Evolutionary conservation across 495 filamentous ascomycete species (phyloP), one percentile per base, ranked within the genome.

Genomic region (Podospora australis): DNA sequence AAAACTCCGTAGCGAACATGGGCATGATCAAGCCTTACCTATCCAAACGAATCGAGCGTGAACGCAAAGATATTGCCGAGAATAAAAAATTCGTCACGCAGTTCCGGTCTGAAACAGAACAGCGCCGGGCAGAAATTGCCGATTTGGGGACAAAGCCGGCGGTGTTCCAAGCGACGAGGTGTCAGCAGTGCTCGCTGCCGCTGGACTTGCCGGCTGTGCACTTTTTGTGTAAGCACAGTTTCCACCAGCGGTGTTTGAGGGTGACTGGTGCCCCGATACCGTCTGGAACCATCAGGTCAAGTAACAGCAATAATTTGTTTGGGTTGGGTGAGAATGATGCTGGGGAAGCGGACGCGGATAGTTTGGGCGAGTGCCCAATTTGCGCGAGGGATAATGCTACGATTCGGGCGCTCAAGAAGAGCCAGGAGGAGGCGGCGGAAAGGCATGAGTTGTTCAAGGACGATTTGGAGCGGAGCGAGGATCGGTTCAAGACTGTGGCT

Each of bases 21-120:
- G 92, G 94, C 25, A 86, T 96, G 72, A 83, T 98, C 36, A 97
- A 96, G 71, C 82, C 82, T 22, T 98, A 98, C 60, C 81, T 98
- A 4, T 79, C 83, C 47, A 77, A 84, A 40, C 92, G 90, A 14
- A 94, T 98, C 62, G 84, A 91, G 50, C 78, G 84, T 29, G 92
- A 98, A 69, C 77, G 84, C 20, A 80, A 82, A 42, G 88, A 96
- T 51, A 96, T 98, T 48, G 78, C 59, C 7, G 58, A 87, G 62
- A 97, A 98, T 62, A 80, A 85, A 45, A 78, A 84, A 14, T 78
- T 91, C 48, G 95, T 94, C 47, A 71, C 80, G 21, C 87, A 85
- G 46, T 97, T 96, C 63, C 86, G 88, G 39, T 71, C 77, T 19
- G 92, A 98, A 66, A 97, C 92, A 14, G 80, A 84, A 16, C 68